A percentile compares a stretch with the other conserved stretches of the same genome.
Evolutionary conservation across 768 basidiomycete species (phyloP).

Genomic region (Sistotremastrum suecicum): DNA sequence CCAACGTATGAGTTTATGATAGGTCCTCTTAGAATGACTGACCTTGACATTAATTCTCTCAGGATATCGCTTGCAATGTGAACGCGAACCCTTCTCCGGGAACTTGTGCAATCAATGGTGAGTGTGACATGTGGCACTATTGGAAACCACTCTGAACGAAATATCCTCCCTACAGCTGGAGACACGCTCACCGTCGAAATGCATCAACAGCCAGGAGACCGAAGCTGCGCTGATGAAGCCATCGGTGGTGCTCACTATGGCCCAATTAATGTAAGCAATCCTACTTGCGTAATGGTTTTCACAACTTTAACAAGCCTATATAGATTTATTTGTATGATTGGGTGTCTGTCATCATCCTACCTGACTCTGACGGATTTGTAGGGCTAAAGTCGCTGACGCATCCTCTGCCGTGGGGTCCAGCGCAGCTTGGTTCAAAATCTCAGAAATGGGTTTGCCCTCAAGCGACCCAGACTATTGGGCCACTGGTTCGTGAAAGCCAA

Average conservation of each 20-base stretch:
- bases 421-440: conserved; percentile 37
- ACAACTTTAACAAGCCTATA: no score
- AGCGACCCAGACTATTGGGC: conserved; percentile 34
- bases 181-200: conserved; percentile 36
- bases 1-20: conserved; percentile 14
- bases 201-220: conserved; percentile 36
- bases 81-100: conserved; percentile 18
- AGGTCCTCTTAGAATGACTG: neutral
- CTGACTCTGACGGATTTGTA: conserved; percentile 19
- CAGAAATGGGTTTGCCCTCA: conserved; percentile 32
- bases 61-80: conserved; percentile 38
- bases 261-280: conserved; percentile 20
- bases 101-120: conserved; percentile 29
- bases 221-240: conserved; percentile 31
- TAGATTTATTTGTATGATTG: no score
- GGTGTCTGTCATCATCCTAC: no score
- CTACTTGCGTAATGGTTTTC: no score
- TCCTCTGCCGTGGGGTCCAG: conserved; percentile 26
- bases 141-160: neutral
- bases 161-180: conserved; percentile 20
- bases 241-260: conserved; percentile 40
- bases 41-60: neutral
- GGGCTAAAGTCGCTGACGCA: conserved; percentile 34
- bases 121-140: conserved; percentile 5
- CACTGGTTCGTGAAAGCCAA: conserved; percentile 9